phyloP scores from a whole-genome alignment of 1,284 basidiomycete genomes.

The Cryptococcus wingfieldii region DNA sequence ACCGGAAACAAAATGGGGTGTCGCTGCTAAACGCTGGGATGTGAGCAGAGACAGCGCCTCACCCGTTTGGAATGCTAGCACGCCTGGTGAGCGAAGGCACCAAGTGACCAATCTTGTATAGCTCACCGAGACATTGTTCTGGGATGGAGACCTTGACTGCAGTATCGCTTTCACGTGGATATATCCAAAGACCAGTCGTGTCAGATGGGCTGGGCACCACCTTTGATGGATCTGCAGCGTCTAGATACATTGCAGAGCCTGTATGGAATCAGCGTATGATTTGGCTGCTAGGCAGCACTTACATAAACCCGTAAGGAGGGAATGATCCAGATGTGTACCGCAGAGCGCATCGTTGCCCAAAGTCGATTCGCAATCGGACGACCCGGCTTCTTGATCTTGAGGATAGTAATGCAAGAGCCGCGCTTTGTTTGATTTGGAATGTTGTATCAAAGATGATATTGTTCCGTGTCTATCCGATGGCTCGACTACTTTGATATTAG shows the following conservation, averaged over 20 bases:
- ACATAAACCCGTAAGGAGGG: slow-evolving; percentile 81
- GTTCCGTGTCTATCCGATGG: slow-evolving; percentile 3
- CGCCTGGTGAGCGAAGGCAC: background rate
- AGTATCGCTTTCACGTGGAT: slow-evolving; percentile 55
- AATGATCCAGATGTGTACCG: slow-evolving; percentile 64
- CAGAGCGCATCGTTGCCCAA: slow-evolving; percentile 67
- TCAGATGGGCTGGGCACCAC: slow-evolving; percentile 64
- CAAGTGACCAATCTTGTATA: background rate
- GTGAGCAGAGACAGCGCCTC: slow-evolving; percentile 86
- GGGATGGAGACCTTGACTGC: slow-evolving; percentile 80
- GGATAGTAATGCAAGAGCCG: slow-evolving; percentile 89
- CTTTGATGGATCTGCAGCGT: slow-evolving; percentile 48
- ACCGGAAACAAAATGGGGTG: slow-evolving; percentile 78
- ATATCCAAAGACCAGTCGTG: slow-evolving; percentile 80
- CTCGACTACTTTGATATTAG: too few species aligned
- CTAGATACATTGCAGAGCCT: slow-evolving; percentile 69
- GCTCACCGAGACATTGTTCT: slow-evolving; percentile 47
- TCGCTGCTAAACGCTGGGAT: slow-evolving; percentile 64
- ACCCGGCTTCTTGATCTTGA: slow-evolving; percentile 50
- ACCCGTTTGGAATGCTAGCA: slow-evolving; percentile 82
- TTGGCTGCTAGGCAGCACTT: slow-evolving; percentile 7
- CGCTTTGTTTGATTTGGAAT: slow-evolving; percentile 53
- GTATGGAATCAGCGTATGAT: background rate
- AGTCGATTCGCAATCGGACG: slow-evolving; percentile 23
- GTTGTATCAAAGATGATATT: slow-evolving; percentile 34